These are phyloP conservation scores for Penicillium sclerotigenum DNA, from an alignment of 2,329 filamentous ascomycete genomes.

Conservation along the genomic window DNA sequence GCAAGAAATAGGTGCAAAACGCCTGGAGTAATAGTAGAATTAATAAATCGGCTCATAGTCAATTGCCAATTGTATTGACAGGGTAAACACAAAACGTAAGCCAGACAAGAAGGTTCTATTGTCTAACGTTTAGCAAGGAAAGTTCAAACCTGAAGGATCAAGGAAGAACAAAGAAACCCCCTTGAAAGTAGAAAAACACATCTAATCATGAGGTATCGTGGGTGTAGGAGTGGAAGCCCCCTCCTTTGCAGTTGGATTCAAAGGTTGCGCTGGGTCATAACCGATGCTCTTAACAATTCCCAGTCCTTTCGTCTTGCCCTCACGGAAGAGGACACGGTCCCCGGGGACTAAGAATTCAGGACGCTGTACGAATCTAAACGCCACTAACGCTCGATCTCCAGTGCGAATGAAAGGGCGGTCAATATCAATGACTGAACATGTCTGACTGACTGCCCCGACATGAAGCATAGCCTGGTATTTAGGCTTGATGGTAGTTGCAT, in stretches of 20 bases:
- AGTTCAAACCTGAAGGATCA: not conserved
- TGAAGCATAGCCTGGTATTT: constrained; percentile 99
- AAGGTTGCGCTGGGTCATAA: constrained; percentile 67
- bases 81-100: too few relatives aligned
- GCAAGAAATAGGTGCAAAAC: not conserved
- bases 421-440: constrained; percentile 94
- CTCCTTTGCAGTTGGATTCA: constrained; percentile 41
- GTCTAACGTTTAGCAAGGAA: not conserved
- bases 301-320: constrained; percentile 90
- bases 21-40: not conserved
- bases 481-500: constrained; percentile 94
- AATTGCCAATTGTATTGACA: not conserved
- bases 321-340: constrained; percentile 86
- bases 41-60: not conserved
- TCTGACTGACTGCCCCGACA: constrained; percentile 90
- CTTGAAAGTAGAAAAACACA: not conserved
- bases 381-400: constrained; percentile 88
- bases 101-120: not conserved
- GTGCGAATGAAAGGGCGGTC: constrained; percentile 94
- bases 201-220: not conserved
- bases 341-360: constrained; percentile 89
- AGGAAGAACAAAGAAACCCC: not conserved
- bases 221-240: constrained; percentile 8
- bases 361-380: constrained; percentile 89
- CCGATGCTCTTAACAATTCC: constrained; percentile 91